phyloP scores from a whole-genome alignment of 345 rosid species.

The Citrus reticulata region DNA sequence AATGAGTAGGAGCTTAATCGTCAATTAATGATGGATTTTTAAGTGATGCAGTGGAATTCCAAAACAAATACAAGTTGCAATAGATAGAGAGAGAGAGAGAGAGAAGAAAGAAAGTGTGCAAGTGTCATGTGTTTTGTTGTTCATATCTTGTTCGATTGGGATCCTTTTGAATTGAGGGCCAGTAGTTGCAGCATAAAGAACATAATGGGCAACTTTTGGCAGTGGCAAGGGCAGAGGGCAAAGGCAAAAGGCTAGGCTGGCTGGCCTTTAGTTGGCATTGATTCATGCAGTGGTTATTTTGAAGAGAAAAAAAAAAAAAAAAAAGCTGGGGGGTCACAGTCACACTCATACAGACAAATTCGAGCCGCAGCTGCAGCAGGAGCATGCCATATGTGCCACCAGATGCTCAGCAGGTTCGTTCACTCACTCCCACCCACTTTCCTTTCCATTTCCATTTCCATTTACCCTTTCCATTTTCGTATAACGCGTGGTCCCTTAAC shows the following conservation, averaged over 20 bases:
- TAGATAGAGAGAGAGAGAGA: too few relatives aligned
- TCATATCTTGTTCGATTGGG: not conserved
- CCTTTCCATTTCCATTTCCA: not conserved
- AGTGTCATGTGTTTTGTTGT: too few relatives aligned
- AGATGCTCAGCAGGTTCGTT: too few relatives aligned
- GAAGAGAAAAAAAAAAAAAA: too few relatives aligned
- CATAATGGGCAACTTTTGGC: not conserved
- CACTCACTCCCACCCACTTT: constrained; percentile 2
- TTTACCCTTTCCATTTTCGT: not conserved
- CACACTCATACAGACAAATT: not conserved
- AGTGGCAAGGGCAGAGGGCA: not conserved
- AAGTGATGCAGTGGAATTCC: too few relatives aligned
- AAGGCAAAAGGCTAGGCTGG: not conserved
- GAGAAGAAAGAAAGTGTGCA: too few relatives aligned
- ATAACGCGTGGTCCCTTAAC: constrained; percentile 4
- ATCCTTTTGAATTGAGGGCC: not conserved
- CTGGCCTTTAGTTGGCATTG: not conserved
- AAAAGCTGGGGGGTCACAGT: not conserved
- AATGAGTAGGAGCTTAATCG: not conserved
- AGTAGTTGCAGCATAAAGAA: not conserved
- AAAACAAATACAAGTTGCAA: too few relatives aligned
- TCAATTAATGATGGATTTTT: too few relatives aligned
- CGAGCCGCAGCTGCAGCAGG: not conserved
- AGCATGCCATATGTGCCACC: too few relatives aligned
- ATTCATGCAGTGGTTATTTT: not conserved